Conservation (phyloP, 495 filamentous ascomycete species). For the Hypoxylon lenormandii region DNA sequence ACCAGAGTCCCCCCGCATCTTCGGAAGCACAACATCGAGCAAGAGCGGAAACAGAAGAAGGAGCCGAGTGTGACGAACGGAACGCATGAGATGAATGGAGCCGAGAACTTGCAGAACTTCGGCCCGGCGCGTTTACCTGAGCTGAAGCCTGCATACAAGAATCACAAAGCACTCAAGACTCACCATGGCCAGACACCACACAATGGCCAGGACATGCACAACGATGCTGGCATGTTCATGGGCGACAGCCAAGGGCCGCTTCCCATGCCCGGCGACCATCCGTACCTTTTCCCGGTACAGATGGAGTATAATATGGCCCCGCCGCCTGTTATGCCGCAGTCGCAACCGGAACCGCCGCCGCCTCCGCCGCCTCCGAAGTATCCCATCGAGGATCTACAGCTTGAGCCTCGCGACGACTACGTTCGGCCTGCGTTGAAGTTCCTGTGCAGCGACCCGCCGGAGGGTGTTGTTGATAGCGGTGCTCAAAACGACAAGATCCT, state of each 20-base stretch:
- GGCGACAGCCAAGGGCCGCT: constrained; percentile 55
- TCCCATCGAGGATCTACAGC: constrained; percentile 91
- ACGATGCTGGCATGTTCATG: constrained; percentile 54
- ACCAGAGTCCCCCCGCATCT: constrained; percentile 85
- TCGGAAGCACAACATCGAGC: constrained; percentile 78
- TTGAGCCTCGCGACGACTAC: constrained; percentile 70
- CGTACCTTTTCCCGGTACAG: constrained; percentile 58
- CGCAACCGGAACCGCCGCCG: constrained; percentile 60
- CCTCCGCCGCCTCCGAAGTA: constrained; percentile 88
- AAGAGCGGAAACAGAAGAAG: constrained; percentile 83
- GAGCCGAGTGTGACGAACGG: constrained; percentile 59
- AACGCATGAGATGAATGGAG: constrained; percentile 57
- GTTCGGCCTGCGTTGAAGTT: constrained; percentile 80
- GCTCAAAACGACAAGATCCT: constrained; percentile 67
- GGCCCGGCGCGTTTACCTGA: constrained; percentile 71
- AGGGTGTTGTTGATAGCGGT: constrained; percentile 52
- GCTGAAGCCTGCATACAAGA: constrained; percentile 83
- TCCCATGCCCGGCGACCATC: constrained; percentile 55
- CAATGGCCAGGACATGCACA: constrained; percentile 47
- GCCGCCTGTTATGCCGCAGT: constrained; percentile 37
- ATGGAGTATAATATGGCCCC: constrained; percentile 55
- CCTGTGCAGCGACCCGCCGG: constrained; percentile 70
- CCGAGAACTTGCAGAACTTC: constrained; percentile 56
- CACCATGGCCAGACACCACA: constrained; percentile 31
- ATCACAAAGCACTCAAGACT: constrained; percentile 72